Evolutionary conservation across 2,329 filamentous ascomycete genomes (phyloP), one percentile per base, ranked within the genome.

Genomic region (Boeremia lycopersici): DNA sequence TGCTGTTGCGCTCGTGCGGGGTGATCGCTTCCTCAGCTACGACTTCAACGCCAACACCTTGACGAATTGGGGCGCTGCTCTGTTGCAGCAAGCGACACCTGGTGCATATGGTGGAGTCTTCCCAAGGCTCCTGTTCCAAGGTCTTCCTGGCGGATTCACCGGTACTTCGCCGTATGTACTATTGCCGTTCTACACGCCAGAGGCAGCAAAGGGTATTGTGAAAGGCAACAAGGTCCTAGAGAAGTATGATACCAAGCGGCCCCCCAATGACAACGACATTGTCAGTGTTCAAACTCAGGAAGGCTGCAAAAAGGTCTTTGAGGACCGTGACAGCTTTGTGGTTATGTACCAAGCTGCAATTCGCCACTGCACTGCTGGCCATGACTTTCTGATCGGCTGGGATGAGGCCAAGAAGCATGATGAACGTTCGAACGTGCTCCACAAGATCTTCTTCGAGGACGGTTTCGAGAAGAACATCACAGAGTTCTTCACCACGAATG

Each of bases 11-110:
- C 80, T 92, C 5, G 88, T 91, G 8, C 84, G 89, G 26, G 88
- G 89, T 45, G 90, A 93, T 66, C 80, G 90, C 17, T 87, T 90
- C 76, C 90, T 91, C 76, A 92, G 89, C 0, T 72, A 81, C 17
- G 89, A 93, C 71, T 93, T 74, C 59, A 73, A 72, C 48, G 67
- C 64, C 42, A 71, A 68, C 34, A 73, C 69, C 9, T 57, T 74
- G 54, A 74, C 72, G 6, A 76, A 82, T 33, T 83, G 81, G 80
- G 81, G 81, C 28, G 75, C 77, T n/a, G 69, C 77, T 13, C 75
- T 81, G 60, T 66, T 81, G 4, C 65, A 67, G 36, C 69, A 69
- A 23, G 57, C 67, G 6, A 69, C 74, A 12, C 65, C 73, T 15
- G 79, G 79, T 10, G 65, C 77, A 4, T 81, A 81, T 57, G 78